Percentiles rank a stretch among this genome's conserved stretches.
These are phyloP conservation scores for Podosphaera fusca DNA, from an alignment of 2,329 filamentous ascomycete species.

Conservation along the genomic window DNA sequence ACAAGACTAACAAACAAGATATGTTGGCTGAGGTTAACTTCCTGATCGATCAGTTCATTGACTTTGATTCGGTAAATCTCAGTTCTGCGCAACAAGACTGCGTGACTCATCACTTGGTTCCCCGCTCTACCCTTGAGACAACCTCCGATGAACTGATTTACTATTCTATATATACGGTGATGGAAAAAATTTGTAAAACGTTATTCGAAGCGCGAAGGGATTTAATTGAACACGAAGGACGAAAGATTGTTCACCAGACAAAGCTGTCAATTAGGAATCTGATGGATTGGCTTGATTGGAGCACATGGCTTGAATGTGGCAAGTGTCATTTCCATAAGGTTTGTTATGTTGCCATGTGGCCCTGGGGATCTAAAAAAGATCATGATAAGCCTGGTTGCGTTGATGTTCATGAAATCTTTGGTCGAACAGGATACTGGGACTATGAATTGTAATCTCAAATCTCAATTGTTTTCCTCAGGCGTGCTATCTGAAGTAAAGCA, in stretches of 20 bases:
- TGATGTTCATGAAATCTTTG: constrained; percentile 6
- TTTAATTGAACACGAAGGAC: constrained; percentile 1
- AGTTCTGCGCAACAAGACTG: constrained; percentile 24
- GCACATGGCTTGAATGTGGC: constrained; percentile 32
- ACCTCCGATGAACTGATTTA: constrained; percentile 23
- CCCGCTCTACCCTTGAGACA: constrained; percentile 16
- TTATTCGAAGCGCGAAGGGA: constrained; percentile 9
- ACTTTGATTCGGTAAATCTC: constrained; percentile 19
- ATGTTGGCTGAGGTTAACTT: constrained; percentile 19
- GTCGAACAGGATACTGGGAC: constrained; percentile 5
- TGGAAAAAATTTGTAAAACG: constrained; percentile 19
- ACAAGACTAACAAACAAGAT: constrained; percentile 2
- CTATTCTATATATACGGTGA: constrained; percentile 20
- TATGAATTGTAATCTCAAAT: too few species aligned
- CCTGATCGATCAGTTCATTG: constrained; percentile 22
- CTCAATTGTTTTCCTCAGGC: too few species aligned
- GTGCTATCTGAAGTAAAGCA: too few species aligned
- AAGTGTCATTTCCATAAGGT: constrained; percentile 30
- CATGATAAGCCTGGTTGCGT: constrained; percentile 25
- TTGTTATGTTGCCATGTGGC: constrained; percentile 41
- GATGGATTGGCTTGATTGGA: constrained; percentile 31
- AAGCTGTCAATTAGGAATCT: constrained; percentile 15
- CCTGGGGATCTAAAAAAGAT: constrained; percentile 29
- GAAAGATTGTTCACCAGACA: too few species aligned
- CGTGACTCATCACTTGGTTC: constrained; percentile 21